Base-by-base conservation (phyloP, 1,284 basidiomycete genomes). In the Polyporus tsugae region DNA sequence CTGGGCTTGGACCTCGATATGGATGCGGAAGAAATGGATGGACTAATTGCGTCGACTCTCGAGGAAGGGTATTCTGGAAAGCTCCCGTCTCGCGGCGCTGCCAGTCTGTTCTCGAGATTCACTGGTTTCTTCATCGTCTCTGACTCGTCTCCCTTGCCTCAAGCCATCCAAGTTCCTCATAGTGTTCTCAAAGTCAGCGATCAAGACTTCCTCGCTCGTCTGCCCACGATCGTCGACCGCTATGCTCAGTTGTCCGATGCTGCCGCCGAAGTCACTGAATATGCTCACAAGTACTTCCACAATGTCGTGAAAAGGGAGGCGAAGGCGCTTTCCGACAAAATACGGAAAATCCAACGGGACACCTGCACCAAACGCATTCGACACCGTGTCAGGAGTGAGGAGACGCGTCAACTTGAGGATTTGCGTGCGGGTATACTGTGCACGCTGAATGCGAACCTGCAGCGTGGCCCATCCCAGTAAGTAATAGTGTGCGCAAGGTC, bases 311-410 rank as follows among this genome's bases (percentile, higher is more conserved):
- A 60, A n/a, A n/a, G n/a, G n/a, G 46, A 64, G 6, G 66, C 66
- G 7, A 29, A 70, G 19, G 65, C 63, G 10, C 19, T 73, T 17
- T 59, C 60, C 0, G 7, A 9, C 2, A 36, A 33, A 1, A 64
- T 77, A 6, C 63, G 71, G 46, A 19, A 42, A 0, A 64, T 72
- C 22, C 82, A 81, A 44, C 49, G 72, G 15, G 64, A 76, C 0
- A 44, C 36, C 0, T 70, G 66, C 60, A 68, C 66, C 22, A 22
- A 15, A 62, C 44, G 78, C 33, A 38, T 19, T 0, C 55, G 39
- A 39, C 35, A 59, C n/a, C n/a, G n/a, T n/a, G n/a, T n/a, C n/a
- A n/a, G n/a, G 41, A 22, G 17, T 11, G 38, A 62, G 13, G 35
- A 62, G 60, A 52, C 41, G 4, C 2, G n/a, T 4, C 25, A 22